phyloP scores from a whole-genome alignment of 495 filamentous ascomycete genomes.

The Cetradonia linearis region DNA sequence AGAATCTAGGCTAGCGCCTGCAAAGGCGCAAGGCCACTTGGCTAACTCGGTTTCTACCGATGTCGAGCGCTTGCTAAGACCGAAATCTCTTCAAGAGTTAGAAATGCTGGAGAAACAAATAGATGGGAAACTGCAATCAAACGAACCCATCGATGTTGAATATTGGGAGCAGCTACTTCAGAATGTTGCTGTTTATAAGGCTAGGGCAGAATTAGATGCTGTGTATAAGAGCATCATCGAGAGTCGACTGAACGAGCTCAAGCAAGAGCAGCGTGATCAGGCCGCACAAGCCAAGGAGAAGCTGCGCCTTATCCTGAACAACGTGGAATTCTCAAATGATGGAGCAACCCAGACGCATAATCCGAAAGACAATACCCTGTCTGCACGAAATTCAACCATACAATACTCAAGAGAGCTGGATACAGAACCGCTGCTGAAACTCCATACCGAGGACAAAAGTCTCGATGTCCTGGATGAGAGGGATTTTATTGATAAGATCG shows the following conservation, averaged over 20 bases:
- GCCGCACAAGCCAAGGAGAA: constrained; percentile 52
- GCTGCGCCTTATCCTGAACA: constrained; percentile 31
- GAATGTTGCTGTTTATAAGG: constrained; percentile 81
- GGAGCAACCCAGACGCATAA: not conserved
- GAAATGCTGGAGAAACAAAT: constrained; percentile 78
- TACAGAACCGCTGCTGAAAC: constrained; percentile 60
- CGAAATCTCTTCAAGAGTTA: constrained; percentile 81
- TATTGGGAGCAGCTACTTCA: constrained; percentile 93
- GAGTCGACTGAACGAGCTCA: constrained; percentile 56
- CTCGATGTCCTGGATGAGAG: constrained; percentile 53
- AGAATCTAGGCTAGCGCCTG: constrained; percentile 52
- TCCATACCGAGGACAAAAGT: constrained; percentile 57
- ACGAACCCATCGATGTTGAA: constrained; percentile 90
- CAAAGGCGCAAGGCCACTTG: constrained; percentile 54
- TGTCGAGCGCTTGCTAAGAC: constrained; percentile 73
- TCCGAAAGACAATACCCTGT: no score
- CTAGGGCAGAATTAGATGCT: constrained; percentile 72
- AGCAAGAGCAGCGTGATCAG: constrained; percentile 59
- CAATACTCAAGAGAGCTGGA: constrained; percentile 38
- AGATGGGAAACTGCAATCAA: constrained; percentile 66
- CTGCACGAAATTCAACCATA: not conserved
- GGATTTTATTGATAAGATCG: constrained; percentile 49
- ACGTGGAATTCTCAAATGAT: constrained; percentile 11
- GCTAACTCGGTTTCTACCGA: constrained; percentile 76
- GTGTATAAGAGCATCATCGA: constrained; percentile 71